phyloP scores from a whole-genome alignment of 164 flowering plant genomes.

The Vitis rupestris region DNA sequence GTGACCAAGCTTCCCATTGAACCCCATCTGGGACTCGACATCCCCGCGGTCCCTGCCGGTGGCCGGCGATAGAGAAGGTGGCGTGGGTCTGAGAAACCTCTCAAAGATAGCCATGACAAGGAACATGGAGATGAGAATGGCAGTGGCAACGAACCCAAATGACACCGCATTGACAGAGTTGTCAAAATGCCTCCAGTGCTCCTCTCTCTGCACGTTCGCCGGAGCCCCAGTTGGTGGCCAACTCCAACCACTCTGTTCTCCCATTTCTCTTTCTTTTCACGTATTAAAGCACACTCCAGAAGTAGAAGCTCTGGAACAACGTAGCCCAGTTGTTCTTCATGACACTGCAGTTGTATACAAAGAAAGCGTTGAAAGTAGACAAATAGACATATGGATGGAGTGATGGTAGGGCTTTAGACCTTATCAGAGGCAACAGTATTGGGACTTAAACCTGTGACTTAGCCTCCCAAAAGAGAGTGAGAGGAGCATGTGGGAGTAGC shows the following conservation, averaged over 20 bases:
- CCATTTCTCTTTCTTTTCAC: conserved; percentile 7
- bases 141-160: conserved; percentile 92
- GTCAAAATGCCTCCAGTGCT: conserved; percentile 66
- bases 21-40: conserved; percentile 45
- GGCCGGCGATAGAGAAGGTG: conserved; percentile 30
- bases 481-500: no score
- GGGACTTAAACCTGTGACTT: neutral
- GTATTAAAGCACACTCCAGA: no score
- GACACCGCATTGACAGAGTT: conserved; percentile 87
- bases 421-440: neutral
- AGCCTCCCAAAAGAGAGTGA: neutral
- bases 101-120: conserved; percentile 91
- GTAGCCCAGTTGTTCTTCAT: neutral
- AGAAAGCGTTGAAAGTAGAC: neutral
- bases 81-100: conserved; percentile 57
- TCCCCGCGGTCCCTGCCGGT: conserved; percentile 24
- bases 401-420: neutral
- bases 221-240: conserved; percentile 49
- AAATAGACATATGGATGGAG: neutral
- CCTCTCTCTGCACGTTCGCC: conserved; percentile 41
- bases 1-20: conserved; percentile 42
- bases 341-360: neutral
- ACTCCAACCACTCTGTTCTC: conserved; percentile 21
- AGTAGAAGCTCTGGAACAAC: neutral
- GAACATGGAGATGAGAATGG: conserved; percentile 86